Conservation (phyloP, 2,329 filamentous ascomycete species). For the Fusarium luffae region DNA sequence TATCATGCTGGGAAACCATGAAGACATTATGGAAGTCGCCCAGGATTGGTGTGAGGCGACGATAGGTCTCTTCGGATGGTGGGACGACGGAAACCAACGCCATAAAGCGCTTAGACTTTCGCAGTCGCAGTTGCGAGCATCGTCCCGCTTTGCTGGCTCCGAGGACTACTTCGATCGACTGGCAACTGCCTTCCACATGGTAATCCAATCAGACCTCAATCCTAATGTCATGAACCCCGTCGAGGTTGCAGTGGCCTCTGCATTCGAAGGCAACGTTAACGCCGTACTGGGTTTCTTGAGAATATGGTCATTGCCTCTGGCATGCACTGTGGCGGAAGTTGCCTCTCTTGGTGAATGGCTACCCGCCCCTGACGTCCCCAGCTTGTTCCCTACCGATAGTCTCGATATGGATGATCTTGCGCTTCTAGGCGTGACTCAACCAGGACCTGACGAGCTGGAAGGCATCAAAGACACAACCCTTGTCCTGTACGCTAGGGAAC, state of each 20-base stretch:
- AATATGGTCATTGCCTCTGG: slow-evolving; percentile 82
- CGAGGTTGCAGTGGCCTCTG: slow-evolving; percentile 83
- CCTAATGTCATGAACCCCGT: slow-evolving; percentile 80
- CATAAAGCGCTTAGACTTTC: slow-evolving; percentile 56
- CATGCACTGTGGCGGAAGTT: slow-evolving; percentile 83
- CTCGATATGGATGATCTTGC: slow-evolving; percentile 88
- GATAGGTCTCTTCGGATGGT: slow-evolving; percentile 87
- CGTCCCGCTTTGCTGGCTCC: slow-evolving; percentile 61
- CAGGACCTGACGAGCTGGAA: slow-evolving; percentile 67
- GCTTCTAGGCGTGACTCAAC: slow-evolving; percentile 75
- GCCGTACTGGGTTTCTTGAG: slow-evolving; percentile 79
- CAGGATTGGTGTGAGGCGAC: slow-evolving; percentile 95
- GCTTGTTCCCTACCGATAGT: slow-evolving; percentile 68
- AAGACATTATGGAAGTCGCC: slow-evolving; percentile 79
- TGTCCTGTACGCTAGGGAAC: slow-evolving; percentile 76
- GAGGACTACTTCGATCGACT: slow-evolving; percentile 81
- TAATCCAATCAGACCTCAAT: slow-evolving; percentile 75
- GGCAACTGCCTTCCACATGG: slow-evolving; percentile 75
- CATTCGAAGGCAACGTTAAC: slow-evolving; percentile 85
- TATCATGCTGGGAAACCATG: slow-evolving; percentile 79
- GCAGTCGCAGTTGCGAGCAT: slow-evolving; percentile 53
- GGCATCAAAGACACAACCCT: slow-evolving; percentile 84
- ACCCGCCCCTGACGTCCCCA: slow-evolving; percentile 55
- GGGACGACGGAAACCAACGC: slow-evolving; percentile 78
- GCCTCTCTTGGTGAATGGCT: slow-evolving; percentile 88